Conservation (phyloP, 208 protist genomes). For the Wallacemonas collosoma region DNA sequence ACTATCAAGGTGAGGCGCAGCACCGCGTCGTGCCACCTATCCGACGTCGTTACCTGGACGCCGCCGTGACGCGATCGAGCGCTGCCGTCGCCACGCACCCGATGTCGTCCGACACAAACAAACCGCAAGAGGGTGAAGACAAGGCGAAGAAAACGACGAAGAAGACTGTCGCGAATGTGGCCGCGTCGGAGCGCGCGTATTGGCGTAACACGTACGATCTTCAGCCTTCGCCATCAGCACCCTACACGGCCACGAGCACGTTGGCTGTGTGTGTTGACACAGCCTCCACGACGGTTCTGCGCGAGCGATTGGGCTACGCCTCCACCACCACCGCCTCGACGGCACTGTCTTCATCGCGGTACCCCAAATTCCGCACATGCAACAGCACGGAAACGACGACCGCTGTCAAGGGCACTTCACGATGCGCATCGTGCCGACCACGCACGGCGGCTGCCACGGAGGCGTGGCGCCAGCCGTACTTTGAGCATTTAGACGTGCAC, state of each 20-base stretch:
- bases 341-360: no score
- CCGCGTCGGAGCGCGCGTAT: conserved; percentile 1
- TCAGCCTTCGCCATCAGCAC: conserved; percentile 49
- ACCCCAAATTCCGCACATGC: no score
- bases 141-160: no score
- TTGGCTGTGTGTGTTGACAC: conserved; percentile 16
- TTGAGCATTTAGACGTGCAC: conserved; percentile 79
- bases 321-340: not conserved
- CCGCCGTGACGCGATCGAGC: not conserved
- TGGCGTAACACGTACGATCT: conserved; percentile 63
- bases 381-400: no score
- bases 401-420: not conserved
- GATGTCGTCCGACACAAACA: not conserved
- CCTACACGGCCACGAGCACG: conserved; percentile 21
- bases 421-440: conserved; percentile 9
- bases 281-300: conserved; percentile 24
- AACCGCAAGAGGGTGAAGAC: no score
- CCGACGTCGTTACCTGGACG: not conserved
- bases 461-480: conserved; percentile 63
- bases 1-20: conserved; percentile 40
- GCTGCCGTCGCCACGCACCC: conserved; percentile 3
- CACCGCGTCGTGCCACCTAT: conserved; percentile 33
- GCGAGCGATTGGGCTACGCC: not conserved
- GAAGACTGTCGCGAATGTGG: no score
- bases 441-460: conserved; percentile 16